phyloP scores from a whole-genome alignment of 345 rosid genomes.

The Carallia brachiata region DNA sequence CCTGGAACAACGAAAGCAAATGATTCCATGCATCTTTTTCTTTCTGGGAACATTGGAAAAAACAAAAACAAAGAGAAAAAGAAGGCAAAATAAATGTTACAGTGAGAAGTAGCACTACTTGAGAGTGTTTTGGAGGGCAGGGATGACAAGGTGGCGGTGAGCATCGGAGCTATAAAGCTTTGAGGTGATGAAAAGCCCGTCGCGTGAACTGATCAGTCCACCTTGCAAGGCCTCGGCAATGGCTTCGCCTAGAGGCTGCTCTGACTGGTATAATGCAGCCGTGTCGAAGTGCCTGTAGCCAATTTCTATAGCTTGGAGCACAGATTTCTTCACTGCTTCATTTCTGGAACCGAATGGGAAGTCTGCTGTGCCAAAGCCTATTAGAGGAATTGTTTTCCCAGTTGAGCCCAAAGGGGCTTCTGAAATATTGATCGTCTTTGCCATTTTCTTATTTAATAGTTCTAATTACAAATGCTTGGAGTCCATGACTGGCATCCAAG shows the following conservation, averaged over 20 bases:
- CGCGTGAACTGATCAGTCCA: slow-evolving; percentile 40
- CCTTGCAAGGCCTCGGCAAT: slow-evolving; percentile 41
- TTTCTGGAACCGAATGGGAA: not conserved
- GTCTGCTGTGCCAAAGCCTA: not conserved
- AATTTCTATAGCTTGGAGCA: no score
- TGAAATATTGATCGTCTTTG: not conserved
- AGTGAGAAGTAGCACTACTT: not conserved
- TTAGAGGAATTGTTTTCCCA: not conserved
- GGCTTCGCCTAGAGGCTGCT: slow-evolving; percentile 56
- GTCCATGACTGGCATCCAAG: no score
- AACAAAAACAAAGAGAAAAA: not conserved
- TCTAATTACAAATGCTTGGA: no score
- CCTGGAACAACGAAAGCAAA: not conserved
- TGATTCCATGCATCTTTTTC: no score
- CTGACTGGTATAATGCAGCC: no score
- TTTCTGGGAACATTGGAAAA: not conserved
- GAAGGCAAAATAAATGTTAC: no score
- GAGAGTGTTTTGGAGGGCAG: slow-evolving; percentile 27
- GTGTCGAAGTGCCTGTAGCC: no score
- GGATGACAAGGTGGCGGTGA: slow-evolving; percentile 50
- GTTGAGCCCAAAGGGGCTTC: not conserved
- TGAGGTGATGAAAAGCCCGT: slow-evolving; percentile 58
- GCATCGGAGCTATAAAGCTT: slow-evolving; percentile 59
- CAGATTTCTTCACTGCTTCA: no score
- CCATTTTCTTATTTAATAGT: no score